Evolutionary conservation across 2,329 filamentous ascomycete species (phyloP), one percentile per base, ranked within the genome.

Genomic region (Penicillium sp.): DNA sequence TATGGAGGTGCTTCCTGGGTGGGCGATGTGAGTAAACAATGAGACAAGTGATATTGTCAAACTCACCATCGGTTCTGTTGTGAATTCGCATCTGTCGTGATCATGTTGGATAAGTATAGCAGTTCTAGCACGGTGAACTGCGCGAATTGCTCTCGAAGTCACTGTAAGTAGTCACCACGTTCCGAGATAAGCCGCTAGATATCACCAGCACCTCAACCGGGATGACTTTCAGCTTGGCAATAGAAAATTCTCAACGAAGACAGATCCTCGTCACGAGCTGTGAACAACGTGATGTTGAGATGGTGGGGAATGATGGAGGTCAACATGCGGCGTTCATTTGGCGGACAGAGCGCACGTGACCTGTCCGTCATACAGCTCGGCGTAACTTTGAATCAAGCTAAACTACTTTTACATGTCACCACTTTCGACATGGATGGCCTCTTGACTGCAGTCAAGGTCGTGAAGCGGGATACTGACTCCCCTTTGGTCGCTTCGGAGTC

Each of bases 1-100:
- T 85, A 72, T 97, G 84, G 49, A 97, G 80, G 68, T 95, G 86
- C 69, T 82, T 84, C 90, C 90, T 95, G 54, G 27, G 10, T 24
- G 54, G 29, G 12, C 20, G 20, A 24, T 35, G 39, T 67, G 12
- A 66, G 50, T 39, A 53, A 46, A 28, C 6, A 15, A 27, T 9
- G 20, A 9, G 25, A 44, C 27, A 12, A 8, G 3, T 24, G 15
- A 28, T n/a, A 5, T n/a, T 13, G 27, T 38, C 3, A 27, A 38
- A 18, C 54, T 49, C 7, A 59, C 57, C 59, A 61, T 53, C 57
- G 47, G 24, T 37, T 39, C 31, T 54, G 50, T 13, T 52, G 44
- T n/a, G 23, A 40, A 12, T 43, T 42, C 15, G 43, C 42, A 12
- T 28, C 27, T 28, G 40, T 41, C 5, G 42, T n/a, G 3, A 44